Evolutionary conservation across 2,329 filamentous ascomycete genomes (phyloP), one percentile per base, ranked within the genome.

Genomic region (Didymella pinodella): DNA sequence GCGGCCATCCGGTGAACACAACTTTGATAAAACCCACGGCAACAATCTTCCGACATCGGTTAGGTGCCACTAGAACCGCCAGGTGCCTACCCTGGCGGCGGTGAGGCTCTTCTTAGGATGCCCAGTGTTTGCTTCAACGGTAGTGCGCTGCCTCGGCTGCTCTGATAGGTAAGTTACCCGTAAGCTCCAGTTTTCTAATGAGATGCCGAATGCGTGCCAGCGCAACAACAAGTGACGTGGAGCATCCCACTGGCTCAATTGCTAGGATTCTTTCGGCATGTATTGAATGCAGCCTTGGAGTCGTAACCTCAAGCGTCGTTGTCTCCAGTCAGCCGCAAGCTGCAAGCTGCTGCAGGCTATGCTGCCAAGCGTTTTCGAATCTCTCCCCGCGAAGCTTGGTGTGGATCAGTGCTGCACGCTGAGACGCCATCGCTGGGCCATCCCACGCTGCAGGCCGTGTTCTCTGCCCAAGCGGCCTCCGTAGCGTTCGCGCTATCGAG

Each of bases 401-500:
- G 44, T 32, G 48, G 57, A 59, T 54, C 51, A 44, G 40, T 4
- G 41, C 48, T 43, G 34, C 41, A 48, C 10, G 48, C 41, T 54
- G 48, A 54, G 57, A 52, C 54, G 48, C 57, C 52, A 14, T 32
- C 31, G 8, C 31, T 32, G 31, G 31, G 31, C 11, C 31, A 57
- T 57, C 58, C 53, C 58, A 61, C 49, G 54, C 57, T 41, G 50
- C 46, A 45, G 51, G 36, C 51, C 57, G 50, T 54, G 46, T 59
- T 25, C 31, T 46, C 31, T 52, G 49, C 32, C 46, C 47, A 45
- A 54, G 51, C 51, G 51, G 41, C 48, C 32, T 43, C 47, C 32
- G 57, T 56, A 60, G 57, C 57, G 57, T 56, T 52, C 26, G 43
- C 57, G 48, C 57, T 60, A 60, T 60, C 20, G 57, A 60, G 48